Evolutionary conservation across 257 asterid genomes (phyloP).

Genomic region (Hygrophila difformis): DNA sequence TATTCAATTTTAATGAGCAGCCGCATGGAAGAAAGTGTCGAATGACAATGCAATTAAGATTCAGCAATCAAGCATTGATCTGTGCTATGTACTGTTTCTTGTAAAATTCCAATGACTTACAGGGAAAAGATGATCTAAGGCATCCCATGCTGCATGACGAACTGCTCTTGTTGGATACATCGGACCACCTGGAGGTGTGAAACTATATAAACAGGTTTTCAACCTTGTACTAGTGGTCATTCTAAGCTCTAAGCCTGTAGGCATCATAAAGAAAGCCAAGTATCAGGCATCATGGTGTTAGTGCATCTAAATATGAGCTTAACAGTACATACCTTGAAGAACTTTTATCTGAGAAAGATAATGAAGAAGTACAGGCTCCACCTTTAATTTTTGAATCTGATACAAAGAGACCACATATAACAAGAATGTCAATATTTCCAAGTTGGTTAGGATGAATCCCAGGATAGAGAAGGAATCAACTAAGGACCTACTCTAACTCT

Average conservation of each 20-base stretch:
- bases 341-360: slow-evolving; percentile 70
- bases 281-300: too few species aligned
- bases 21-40: neutral
- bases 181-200: slow-evolving; percentile 97
- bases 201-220: slow-evolving; percentile 88
- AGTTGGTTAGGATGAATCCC: too few species aligned
- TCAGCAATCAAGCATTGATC: slow-evolving; percentile 9
- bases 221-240: slow-evolving; percentile 84
- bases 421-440: neutral
- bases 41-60: neutral
- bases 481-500: too few species aligned
- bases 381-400: slow-evolving; percentile 92
- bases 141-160: slow-evolving; percentile 97
- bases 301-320: too few species aligned
- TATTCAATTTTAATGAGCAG: neutral
- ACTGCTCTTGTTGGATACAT: slow-evolving; percentile 97
- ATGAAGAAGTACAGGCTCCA: slow-evolving; percentile 93
- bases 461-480: too few species aligned
- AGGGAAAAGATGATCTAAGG: slow-evolving; percentile 82
- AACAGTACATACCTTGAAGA: slow-evolving; percentile 44
- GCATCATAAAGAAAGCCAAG: neutral
- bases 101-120: slow-evolving; percentile 37
- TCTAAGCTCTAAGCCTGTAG: slow-evolving; percentile 78
- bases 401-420: slow-evolving; percentile 11
- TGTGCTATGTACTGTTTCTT: neutral